Evolutionary conservation across 768 basidiomycete species (phyloP).

Genomic region (Lactarius hengduanensis): DNA sequence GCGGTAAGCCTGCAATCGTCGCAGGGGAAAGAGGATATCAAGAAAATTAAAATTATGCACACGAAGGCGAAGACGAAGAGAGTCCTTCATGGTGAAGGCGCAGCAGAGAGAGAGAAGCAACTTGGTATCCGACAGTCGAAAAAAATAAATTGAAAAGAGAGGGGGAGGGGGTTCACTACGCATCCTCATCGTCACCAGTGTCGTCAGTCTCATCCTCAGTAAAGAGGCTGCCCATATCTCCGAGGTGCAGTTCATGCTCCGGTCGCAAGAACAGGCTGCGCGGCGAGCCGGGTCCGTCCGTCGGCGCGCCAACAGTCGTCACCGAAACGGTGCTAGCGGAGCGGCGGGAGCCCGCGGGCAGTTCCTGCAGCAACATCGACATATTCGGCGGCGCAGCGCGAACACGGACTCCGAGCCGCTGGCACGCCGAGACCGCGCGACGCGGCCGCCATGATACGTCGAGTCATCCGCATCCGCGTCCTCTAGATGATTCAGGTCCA

Average conservation of each 20-base stretch:
- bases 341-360: slow-evolving; percentile 36
- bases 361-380: slow-evolving; percentile 67
- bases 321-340: slow-evolving; percentile 51
- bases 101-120: slow-evolving; percentile 1
- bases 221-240: slow-evolving; percentile 62
- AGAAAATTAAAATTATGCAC: slow-evolving; percentile 7
- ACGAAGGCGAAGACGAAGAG: slow-evolving; percentile 5
- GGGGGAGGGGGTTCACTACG: background rate
- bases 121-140: background rate
- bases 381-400: slow-evolving; percentile 66
- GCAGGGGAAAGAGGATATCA: slow-evolving; percentile 12
- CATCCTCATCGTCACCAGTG: slow-evolving; percentile 3
- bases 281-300: slow-evolving; percentile 55
- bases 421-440: slow-evolving; percentile 32
- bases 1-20: background rate
- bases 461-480: slow-evolving; percentile 18
- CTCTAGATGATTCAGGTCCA: slow-evolving; percentile 4
- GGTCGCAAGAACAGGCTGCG: slow-evolving; percentile 66
- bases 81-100: slow-evolving; percentile 6
- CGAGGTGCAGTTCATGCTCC: slow-evolving; percentile 71
- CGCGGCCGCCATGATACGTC: slow-evolving; percentile 34
- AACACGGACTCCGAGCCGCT: slow-evolving; percentile 65
- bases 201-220: slow-evolving; percentile 31
- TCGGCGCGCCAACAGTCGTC: slow-evolving; percentile 62
- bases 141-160: background rate